Percentiles rank a stretch among this genome's conserved stretches.
Evolutionary conservation across 164 flowering plant species (phyloP).

Genomic region (Magnolia officinalis): DNA sequence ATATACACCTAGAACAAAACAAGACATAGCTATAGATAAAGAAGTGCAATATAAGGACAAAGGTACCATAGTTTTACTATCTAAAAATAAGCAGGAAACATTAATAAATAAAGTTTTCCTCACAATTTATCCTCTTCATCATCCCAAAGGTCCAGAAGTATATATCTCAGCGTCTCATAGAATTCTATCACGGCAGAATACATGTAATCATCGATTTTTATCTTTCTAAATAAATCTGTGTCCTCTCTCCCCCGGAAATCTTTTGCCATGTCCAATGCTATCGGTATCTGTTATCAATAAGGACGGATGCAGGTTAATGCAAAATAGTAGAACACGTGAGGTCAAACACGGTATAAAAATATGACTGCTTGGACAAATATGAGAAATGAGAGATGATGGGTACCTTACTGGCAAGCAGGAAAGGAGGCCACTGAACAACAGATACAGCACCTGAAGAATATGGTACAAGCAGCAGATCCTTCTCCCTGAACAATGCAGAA

Average conservation of each 20-base stretch:
- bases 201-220: slow-evolving; percentile 72
- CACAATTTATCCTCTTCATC: slow-evolving; percentile 59
- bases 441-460: slow-evolving; percentile 53
- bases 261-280: slow-evolving; percentile 97
- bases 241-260: slow-evolving; percentile 75
- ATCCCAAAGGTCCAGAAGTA: slow-evolving; percentile 50
- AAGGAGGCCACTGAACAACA: slow-evolving; percentile 96
- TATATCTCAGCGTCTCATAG: slow-evolving; percentile 71
- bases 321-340: neutral
- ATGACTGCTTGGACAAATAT: slow-evolving; percentile 2
- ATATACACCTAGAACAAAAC: slow-evolving; percentile 1
- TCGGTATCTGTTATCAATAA: slow-evolving; percentile 63
- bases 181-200: slow-evolving; percentile 81
- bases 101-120: slow-evolving; percentile 15
- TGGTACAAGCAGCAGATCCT: slow-evolving; percentile 82
- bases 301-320: neutral
- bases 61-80: neutral
- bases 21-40: neutral
- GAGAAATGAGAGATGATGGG: slow-evolving; percentile 1
- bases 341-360: neutral
- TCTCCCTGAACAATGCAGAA: slow-evolving; percentile 50
- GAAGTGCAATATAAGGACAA: neutral
- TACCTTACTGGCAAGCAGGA: slow-evolving; percentile 92
- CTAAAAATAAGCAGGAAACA: neutral
- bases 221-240: slow-evolving; percentile 70